Base-by-base conservation (phyloP, 306 rosid species). In the Cicer chorassanicum region DNA sequence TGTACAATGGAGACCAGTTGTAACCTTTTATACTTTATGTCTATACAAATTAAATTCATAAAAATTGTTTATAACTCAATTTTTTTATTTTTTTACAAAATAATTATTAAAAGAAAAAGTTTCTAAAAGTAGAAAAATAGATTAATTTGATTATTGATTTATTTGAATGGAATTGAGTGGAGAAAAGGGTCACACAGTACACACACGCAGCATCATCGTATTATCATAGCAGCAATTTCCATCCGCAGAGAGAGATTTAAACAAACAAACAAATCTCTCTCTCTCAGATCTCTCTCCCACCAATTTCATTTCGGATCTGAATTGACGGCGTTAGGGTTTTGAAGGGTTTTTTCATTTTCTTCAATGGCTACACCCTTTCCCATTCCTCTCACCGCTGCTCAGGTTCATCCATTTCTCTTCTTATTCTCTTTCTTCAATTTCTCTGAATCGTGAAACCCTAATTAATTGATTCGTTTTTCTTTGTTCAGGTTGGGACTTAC, bases 401-500 rank as follows among this genome's bases (percentile, higher is more conserved):
- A 94, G 99, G 98, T 94, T 84, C 60, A 10, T 24, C 70, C 38
- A 13, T 42, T 18, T 6, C 8, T 43, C 15, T 59, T 53, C 60
- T 8, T 9, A 12, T 5, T 49, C 65, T 65, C 16, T 2, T 8
- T 43, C 24, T 11, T 38, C 6, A 7, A 4, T 42, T 64, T 64
- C 36, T 16, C 38, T 55, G 12, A n/a, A 29, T 60, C 1, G 0
- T 49, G 8, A 18, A 66, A 76, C 40, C 24, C 65, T 59, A 43
- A 6, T 72, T 13, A 14, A 43, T 21, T 12, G 4, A 21, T 15
- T 21, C 56, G 56, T 67, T 70, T 38, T 4, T n/a, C 12, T 16
- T 18, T 2, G 0, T 73, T 80, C 76, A 94, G 99, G 89, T 94
- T 57, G 99, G 99, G 53, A 88, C 97, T 19, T 94, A 94, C 89